These are phyloP conservation scores for Penicillium sp. DNA, from an alignment of 2,329 filamentous ascomycete species.

Conservation along the genomic window DNA sequence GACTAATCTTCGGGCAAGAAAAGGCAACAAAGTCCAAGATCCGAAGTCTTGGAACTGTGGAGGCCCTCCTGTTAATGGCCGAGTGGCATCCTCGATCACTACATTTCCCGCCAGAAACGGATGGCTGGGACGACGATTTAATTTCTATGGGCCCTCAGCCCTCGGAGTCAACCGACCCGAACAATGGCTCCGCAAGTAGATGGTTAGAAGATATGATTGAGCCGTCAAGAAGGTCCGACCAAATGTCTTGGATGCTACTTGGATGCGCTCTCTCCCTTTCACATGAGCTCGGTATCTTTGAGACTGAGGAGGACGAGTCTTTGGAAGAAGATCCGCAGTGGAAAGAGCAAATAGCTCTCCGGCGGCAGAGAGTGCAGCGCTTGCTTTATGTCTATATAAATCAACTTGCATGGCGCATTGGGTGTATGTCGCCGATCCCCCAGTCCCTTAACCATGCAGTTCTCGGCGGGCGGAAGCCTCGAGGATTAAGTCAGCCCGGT, in stretches of 20 bases:
- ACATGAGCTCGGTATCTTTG: conserved; percentile 55
- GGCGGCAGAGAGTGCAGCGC: conserved; percentile 38
- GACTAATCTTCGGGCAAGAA: conserved; percentile 56
- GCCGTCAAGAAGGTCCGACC: conserved; percentile 55
- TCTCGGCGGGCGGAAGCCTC: conserved; percentile 28
- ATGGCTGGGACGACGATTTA: conserved; percentile 58
- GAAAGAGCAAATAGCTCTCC: conserved; percentile 32
- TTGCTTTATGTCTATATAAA: conserved; percentile 52
- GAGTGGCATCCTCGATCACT: conserved; percentile 59
- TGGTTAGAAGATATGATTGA: conserved; percentile 58
- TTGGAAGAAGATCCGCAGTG: conserved; percentile 28
- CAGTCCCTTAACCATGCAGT: conserved; percentile 41
- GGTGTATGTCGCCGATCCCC: conserved; percentile 53
- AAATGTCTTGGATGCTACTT: conserved; percentile 63
- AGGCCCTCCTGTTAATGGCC: conserved; percentile 55
- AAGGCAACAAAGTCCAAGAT: conserved; percentile 52
- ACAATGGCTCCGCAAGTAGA: conserved; percentile 35
- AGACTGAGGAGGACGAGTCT: conserved; percentile 37
- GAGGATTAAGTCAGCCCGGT: conserved; percentile 41
- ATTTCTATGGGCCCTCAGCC: conserved; percentile 44
- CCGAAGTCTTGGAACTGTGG: conserved; percentile 54
- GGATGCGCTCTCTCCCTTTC: conserved; percentile 55
- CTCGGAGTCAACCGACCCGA: conserved; percentile 28
- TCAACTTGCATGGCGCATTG: conserved; percentile 54
- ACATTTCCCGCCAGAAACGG: conserved; percentile 54